Base-by-base conservation (phyloP, 495 filamentous ascomycete species). In the Penicillium chermesinum region DNA sequence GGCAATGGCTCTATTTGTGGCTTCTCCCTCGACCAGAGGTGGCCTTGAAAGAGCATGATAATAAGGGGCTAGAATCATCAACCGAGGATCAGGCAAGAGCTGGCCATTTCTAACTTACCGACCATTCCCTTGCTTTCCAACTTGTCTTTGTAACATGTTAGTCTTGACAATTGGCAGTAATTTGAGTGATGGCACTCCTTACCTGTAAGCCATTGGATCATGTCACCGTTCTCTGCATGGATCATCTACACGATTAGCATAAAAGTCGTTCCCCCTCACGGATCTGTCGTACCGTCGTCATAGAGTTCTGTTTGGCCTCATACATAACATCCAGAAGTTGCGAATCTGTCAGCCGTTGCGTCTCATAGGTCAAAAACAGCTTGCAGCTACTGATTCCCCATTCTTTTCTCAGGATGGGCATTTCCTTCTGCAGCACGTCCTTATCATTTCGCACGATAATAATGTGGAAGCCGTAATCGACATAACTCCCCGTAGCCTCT, bases 1-100 rank as follows among this genome's bases (percentile, higher is more conserved):
- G 38, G 58, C 60, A 40, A 75, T 74, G 30, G 72, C 68, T 36
- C 66, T 49, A 56, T 72, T 70, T n/a, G 73, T 73, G 0, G 69
- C 67, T 46, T 75, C 72, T 34, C 61, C 61, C 34, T 71, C 65
- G 1, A 59, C 63, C 32, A 69, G 41, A 12, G 59, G 57, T 10
- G 67, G 65, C 1, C 67, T 57, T 1, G 67, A 64, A 10, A 67
- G 54, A 40, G 65, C 55, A 44, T 71, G 67, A 48, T 65, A 67
- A 46, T 62, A 69, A 7, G 67, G 64, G 20, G 47, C 63, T 38
- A 10, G 19, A 35, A 30, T n/a, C n/a, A n/a, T n/a, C n/a, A n/a
- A n/a, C n/a, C n/a, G n/a, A n/a, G n/a, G n/a, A n/a, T n/a, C n/a
- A n/a, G n/a, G n/a, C 38, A 41, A 8, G 16, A 17, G 13, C 2